Conservation (phyloP, 352 stramenopile species). For the Globisporangium spinosum region DNA sequence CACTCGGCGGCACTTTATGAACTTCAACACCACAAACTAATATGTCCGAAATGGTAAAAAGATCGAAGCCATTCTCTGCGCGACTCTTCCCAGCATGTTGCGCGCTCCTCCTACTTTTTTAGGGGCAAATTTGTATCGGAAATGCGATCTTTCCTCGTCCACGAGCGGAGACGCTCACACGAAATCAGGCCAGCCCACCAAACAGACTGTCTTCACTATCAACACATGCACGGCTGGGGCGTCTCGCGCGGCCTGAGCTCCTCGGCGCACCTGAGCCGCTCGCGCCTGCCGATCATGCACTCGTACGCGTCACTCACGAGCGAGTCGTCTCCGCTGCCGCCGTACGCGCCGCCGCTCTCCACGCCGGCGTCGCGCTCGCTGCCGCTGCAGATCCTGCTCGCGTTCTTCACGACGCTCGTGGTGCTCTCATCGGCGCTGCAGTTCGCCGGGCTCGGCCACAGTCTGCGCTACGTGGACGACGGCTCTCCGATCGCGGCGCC, state of each 20-base stretch:
- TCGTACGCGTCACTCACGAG: conserved; percentile 16
- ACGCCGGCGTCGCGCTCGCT: conserved; percentile 30
- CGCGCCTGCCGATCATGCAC: conserved; percentile 21
- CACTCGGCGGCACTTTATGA: not conserved
- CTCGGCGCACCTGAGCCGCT: conserved; percentile 15
- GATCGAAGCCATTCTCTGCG: not conserved
- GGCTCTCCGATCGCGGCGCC: not conserved
- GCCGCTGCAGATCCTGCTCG: conserved; percentile 30
- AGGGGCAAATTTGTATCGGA: too few relatives aligned
- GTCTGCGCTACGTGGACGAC: conserved; percentile 14
- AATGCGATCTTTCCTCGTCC: too few relatives aligned
- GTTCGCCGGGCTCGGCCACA: conserved; percentile 22
- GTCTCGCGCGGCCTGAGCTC: conserved; percentile 17
- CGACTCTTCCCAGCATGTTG: not conserved
- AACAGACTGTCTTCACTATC: not conserved
- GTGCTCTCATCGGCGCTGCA: conserved; percentile 25
- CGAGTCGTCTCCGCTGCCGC: conserved; percentile 18
- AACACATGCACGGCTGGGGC: conserved; percentile 19
- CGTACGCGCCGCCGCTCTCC: conserved; percentile 19
- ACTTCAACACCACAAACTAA: not conserved
- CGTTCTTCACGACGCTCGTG: conserved; percentile 31
- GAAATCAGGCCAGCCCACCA: not conserved
- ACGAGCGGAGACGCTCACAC: too few relatives aligned
- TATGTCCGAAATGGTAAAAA: not conserved
- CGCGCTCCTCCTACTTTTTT: not conserved